Evolutionary conservation across 768 basidiomycete species (phyloP).

Genomic region (Leccinum subtestaceum): DNA sequence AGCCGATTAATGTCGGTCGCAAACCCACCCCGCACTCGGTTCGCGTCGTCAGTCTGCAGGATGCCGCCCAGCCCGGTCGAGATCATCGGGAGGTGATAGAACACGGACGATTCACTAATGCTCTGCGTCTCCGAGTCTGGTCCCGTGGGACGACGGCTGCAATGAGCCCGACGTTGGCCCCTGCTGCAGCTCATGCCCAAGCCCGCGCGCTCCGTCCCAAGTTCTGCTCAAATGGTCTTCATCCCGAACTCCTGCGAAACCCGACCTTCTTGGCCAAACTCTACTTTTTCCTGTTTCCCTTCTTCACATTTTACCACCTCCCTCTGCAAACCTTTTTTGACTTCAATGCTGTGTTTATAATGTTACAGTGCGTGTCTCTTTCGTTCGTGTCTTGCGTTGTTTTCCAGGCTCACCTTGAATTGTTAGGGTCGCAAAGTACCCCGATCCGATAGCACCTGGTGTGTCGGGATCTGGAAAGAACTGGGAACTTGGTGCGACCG

Average conservation of each 20-base stretch:
- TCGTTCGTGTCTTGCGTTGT: neutral
- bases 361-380: constrained; percentile 66
- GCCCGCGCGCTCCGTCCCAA: constrained; percentile 50
- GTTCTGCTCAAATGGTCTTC: constrained; percentile 66
- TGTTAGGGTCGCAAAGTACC: constrained; percentile 68
- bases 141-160: constrained; percentile 53
- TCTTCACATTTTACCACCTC: constrained; percentile 69
- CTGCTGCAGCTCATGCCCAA: constrained; percentile 34
- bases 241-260: constrained; percentile 63
- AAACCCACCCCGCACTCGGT: constrained; percentile 73
- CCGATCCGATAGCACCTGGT: constrained; percentile 66
- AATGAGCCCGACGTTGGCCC: constrained; percentile 43
- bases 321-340: constrained; percentile 83
- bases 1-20: constrained; percentile 49
- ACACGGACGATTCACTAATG: constrained; percentile 44
- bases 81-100: constrained; percentile 50
- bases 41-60: constrained; percentile 71
- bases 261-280: constrained; percentile 53
- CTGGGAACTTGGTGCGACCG: constrained; percentile 81
- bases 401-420: constrained; percentile 11
- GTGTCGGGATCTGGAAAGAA: constrained; percentile 68
- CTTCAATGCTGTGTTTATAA: constrained; percentile 81
- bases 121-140: constrained; percentile 49
- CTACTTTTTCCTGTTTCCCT: constrained; percentile 67
- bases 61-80: constrained; percentile 40